Conservation (phyloP, 148 eudicot species). For the Vaccinium corymbosum region DNA sequence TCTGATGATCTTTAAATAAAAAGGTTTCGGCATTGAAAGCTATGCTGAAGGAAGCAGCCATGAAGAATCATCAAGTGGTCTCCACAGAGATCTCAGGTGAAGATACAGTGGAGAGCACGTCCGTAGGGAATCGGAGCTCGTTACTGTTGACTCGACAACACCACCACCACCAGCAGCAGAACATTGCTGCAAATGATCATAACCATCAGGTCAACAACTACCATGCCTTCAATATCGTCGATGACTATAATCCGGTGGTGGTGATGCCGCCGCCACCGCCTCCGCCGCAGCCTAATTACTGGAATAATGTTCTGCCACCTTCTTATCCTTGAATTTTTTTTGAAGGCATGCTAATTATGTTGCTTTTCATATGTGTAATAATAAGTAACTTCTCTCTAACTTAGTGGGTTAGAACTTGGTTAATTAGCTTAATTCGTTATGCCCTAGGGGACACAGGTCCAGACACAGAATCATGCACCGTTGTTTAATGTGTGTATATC, state of each 20-base stretch:
- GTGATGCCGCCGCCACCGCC: neutral
- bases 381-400: neutral
- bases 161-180: neutral
- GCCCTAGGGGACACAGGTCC: neutral
- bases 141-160: conserved; percentile 6
- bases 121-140: conserved; percentile 18
- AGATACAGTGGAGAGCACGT: conserved; percentile 56
- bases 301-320: conserved; percentile 28
- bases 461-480: neutral
- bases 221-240: conserved; percentile 25
- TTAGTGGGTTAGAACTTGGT: neutral
- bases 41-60: conserved; percentile 37
- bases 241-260: conserved; percentile 28
- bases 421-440: neutral
- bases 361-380: neutral
- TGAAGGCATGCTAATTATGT: neutral
- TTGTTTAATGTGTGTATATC: neutral
- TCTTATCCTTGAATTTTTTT: conserved; percentile 22
- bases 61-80: conserved; percentile 35
- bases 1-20: neutral
- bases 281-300: conserved; percentile 26
- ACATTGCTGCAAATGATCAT: neutral
- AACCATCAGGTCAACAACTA: conserved; percentile 11
- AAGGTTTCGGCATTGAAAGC: conserved; percentile 53
- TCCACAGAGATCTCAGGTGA: conserved; percentile 46